Percentiles rank a stretch among this genome's conserved stretches.
Conservation (phyloP, 2,329 filamentous ascomycete genomes). For the Sarocladium brachiariae region DNA sequence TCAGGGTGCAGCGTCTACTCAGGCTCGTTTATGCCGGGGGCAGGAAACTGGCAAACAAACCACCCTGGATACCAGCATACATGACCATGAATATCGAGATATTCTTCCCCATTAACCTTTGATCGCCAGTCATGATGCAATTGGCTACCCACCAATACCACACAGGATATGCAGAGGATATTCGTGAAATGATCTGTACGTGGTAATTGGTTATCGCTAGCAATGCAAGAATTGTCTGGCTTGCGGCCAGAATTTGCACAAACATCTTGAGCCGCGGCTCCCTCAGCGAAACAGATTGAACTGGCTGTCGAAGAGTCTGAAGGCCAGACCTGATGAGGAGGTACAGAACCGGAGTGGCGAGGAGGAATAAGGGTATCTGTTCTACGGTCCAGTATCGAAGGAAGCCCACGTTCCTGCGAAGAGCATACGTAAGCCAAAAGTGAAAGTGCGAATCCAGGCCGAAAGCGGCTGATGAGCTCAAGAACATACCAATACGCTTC, state of each 20-base stretch:
- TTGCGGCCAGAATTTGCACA: constrained; percentile 55
- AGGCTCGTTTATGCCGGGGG: constrained; percentile 50
- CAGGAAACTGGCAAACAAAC: constrained; percentile 81
- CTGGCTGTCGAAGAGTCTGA: constrained; percentile 26
- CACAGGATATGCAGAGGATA: constrained; percentile 80
- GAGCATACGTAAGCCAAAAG: neutral
- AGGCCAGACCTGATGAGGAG: constrained; percentile 54
- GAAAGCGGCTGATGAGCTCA: neutral
- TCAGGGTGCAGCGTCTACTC: no score
- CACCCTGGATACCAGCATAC: constrained; percentile 78
- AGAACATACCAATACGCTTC: constrained; percentile 73
- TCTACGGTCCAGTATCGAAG: constrained; percentile 83
- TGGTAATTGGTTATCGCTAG: constrained; percentile 77
- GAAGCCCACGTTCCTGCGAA: constrained; percentile 75
- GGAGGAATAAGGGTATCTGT: constrained; percentile 80
- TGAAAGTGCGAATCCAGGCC: neutral
- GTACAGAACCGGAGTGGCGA: constrained; percentile 71
- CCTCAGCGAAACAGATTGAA: constrained; percentile 10
- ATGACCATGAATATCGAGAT: constrained; percentile 65
- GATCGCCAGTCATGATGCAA: constrained; percentile 28
- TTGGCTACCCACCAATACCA: constrained; percentile 80
- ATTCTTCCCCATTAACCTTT: constrained; percentile 24
- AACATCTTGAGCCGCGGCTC: constrained; percentile 21
- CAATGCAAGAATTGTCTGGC: constrained; percentile 64
- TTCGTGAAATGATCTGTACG: constrained; percentile 85